Evolutionary conservation across 768 basidiomycete genomes (phyloP).

Genomic region (Clathrus columnatus): DNA sequence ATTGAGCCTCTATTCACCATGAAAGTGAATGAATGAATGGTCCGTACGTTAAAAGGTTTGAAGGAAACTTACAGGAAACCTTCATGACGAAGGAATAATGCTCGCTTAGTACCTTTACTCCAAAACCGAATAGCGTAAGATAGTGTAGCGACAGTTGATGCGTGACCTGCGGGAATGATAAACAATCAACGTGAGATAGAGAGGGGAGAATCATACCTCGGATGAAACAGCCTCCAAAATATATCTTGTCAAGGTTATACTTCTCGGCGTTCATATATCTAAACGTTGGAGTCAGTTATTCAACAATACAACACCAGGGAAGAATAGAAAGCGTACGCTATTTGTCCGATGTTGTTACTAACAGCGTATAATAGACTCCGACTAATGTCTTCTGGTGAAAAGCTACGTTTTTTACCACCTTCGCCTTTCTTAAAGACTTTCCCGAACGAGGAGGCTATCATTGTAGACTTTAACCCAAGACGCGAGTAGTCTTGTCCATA

Average conservation of each 20-base stretch:
- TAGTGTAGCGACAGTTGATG: conserved; percentile 92
- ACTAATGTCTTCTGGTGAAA: conserved; percentile 89
- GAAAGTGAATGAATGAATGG: conserved; percentile 12
- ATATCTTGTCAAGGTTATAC: conserved; percentile 91
- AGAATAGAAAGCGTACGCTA: conserved; percentile 65
- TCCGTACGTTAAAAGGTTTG: neutral
- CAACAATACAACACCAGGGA: neutral
- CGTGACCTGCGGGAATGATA: conserved; percentile 56
- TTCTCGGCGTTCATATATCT: conserved; percentile 99
- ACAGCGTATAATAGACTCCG: conserved; percentile 91
- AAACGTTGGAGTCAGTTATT: no score
- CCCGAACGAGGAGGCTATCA: conserved; percentile 96
- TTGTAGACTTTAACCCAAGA: conserved; percentile 93
- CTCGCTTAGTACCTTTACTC: conserved; percentile 96
- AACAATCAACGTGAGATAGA: conserved; percentile 13
- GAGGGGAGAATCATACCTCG: conserved; percentile 46
- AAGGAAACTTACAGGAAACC: conserved; percentile 79
- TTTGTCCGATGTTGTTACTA: conserved; percentile 99
- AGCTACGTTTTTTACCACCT: conserved; percentile 64
- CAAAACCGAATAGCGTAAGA: conserved; percentile 99
- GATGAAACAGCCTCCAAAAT: conserved; percentile 99
- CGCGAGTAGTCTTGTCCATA: conserved; percentile 96
- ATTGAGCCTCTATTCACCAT: conserved; percentile 63
- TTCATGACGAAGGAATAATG: conserved; percentile 94
- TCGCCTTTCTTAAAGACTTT: conserved; percentile 87